A percentile compares a stretch with the other conserved stretches of the same genome.
Conservation (phyloP, 306 rosid genomes). For the Crataegus laevigata region DNA sequence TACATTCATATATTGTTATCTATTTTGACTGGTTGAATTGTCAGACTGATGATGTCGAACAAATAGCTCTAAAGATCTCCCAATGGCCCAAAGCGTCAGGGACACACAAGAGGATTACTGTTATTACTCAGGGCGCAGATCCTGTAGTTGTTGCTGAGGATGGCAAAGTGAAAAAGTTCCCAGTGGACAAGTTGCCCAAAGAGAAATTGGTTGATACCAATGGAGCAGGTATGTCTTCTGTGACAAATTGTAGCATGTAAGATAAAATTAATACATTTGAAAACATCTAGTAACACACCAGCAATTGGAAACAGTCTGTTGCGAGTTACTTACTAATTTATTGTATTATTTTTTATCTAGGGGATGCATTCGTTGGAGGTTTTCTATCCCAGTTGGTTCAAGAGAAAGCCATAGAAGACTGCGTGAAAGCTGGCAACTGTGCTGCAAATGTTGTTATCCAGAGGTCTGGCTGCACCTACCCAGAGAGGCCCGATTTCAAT, state of each 20-base stretch:
- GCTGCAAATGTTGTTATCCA: constrained; percentile 87
- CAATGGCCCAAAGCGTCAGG: constrained; percentile 84
- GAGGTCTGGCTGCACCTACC: constrained; percentile 91
- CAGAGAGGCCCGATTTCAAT: constrained; percentile 79
- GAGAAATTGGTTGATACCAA: constrained; percentile 92
- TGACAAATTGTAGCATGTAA: not conserved
- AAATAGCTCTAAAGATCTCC: constrained; percentile 82
- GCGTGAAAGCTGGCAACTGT: constrained; percentile 79
- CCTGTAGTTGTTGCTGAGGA: constrained; percentile 93
- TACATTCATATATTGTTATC: not conserved
- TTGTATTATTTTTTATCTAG: constrained; percentile 25
- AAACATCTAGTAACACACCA: not conserved
- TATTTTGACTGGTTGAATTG: not conserved
- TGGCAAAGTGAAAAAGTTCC: constrained; percentile 65
- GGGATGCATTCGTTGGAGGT: constrained; percentile 96
- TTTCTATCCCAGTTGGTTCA: constrained; percentile 75
- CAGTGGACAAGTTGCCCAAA: constrained; percentile 63
- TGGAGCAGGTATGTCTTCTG: constrained; percentile 65
- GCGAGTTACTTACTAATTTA: not conserved
- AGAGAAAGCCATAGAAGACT: constrained; percentile 67
- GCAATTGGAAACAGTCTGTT: not conserved
- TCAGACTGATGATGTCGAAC: constrained; percentile 78
- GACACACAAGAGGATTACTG: constrained; percentile 76
- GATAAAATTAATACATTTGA: not conserved
- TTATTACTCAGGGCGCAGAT: constrained; percentile 92